phyloP scores from a whole-genome alignment of 1,139 yeast genomes.

The Candida gigantensis region DNA sequence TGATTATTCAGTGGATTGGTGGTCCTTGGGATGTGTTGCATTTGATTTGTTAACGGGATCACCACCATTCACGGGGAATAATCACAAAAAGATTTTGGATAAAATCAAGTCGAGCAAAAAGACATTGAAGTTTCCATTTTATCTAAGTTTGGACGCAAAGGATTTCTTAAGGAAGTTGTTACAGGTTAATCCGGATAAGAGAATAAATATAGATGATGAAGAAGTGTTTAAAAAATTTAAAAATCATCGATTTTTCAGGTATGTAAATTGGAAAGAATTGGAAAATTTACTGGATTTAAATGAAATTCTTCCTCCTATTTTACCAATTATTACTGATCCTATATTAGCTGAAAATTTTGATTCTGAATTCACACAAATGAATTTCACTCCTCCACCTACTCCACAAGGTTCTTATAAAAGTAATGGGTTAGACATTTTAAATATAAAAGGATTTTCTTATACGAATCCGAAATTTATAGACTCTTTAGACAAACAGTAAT shows the following conservation, averaged over 20 bases:
- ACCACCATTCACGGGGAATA: constrained; percentile 93
- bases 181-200: constrained; percentile 70
- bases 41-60: constrained; percentile 86
- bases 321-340: constrained; percentile 84
- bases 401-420: constrained; percentile 28
- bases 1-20: constrained; percentile 90
- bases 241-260: constrained; percentile 77
- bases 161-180: constrained; percentile 74
- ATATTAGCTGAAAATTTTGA: constrained; percentile 91
- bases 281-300: constrained; percentile 39
- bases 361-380: constrained; percentile 81
- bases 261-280: constrained; percentile 73
- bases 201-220: constrained; percentile 62
- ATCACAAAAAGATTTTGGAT: constrained; percentile 77
- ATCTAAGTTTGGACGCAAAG: constrained; percentile 80
- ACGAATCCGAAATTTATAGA: constrained; percentile 42
- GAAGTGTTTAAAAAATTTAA: constrained; percentile 51
- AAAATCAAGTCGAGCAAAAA: constrained; percentile 68
- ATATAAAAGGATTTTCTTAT: constrained; percentile 46
- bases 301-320: constrained; percentile 80
- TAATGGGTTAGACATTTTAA: constrained; percentile 30
- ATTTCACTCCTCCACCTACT: constrained; percentile 37
- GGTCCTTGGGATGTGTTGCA: constrained; percentile 92
- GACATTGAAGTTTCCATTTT: constrained; percentile 76
- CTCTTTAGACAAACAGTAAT: constrained; percentile 2